Conservation (phyloP, 1,139 yeast genomes). For the Yamadazyma spencermartinsiae region DNA sequence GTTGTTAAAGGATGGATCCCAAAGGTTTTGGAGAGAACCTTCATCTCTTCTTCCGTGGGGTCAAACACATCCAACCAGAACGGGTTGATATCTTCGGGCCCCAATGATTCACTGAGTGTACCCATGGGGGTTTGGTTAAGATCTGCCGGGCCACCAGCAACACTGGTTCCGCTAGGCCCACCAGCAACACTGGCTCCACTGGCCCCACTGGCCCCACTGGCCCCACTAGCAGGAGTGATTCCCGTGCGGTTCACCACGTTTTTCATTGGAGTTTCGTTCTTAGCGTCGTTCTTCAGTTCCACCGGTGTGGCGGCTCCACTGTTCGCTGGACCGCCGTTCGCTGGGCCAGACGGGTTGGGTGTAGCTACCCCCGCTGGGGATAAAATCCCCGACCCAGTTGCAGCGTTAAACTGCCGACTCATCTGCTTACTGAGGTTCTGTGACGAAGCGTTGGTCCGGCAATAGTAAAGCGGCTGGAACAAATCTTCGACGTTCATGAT, state of each 20-base stretch:
- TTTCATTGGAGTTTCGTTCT: background rate
- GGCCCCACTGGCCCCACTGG: background rate
- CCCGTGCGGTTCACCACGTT: background rate
- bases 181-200: too few relatives aligned
- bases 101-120: slow-evolving; percentile 15
- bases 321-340: background rate
- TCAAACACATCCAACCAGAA: slow-evolving; percentile 92
- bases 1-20: slow-evolving; percentile 95
- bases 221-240: background rate
- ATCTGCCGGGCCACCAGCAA: background rate
- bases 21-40: slow-evolving; percentile 83
- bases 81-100: slow-evolving; percentile 34
- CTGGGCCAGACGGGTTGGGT: slow-evolving; percentile 1
- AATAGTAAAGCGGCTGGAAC: slow-evolving; percentile 29
- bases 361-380: slow-evolving; percentile 3
- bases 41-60: slow-evolving; percentile 97
- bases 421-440: slow-evolving; percentile 1
- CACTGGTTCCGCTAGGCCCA: background rate
- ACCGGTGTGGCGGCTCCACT: background rate
- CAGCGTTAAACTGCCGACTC: background rate
- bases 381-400: background rate
- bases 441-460: slow-evolving; percentile 4
- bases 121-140: slow-evolving; percentile 15
- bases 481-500: slow-evolving; percentile 24
- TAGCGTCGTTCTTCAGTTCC: too few relatives aligned